These are phyloP conservation scores for Calonectria pteridis DNA, from an alignment of 2,329 filamentous ascomycete genomes.

Conservation along the genomic window DNA sequence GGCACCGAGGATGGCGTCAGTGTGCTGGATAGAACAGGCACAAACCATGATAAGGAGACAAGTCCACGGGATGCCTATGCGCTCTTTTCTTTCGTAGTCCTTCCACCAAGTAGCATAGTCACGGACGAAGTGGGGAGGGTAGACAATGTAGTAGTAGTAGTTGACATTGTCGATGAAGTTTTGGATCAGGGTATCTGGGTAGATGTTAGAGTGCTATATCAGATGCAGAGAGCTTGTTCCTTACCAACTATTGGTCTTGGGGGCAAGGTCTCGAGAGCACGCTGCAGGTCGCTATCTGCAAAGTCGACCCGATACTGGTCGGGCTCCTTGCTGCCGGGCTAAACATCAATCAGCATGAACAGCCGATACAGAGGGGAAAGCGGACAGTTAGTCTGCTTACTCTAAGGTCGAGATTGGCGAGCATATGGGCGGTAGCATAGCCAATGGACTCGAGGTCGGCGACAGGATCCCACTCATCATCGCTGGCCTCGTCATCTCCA, in stretches of 20 bases:
- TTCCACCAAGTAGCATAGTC: slow-evolving; percentile 54
- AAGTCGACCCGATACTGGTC: slow-evolving; percentile 24
- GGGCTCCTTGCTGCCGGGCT: slow-evolving; percentile 26
- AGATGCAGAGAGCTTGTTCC: background rate
- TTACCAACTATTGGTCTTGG: slow-evolving; percentile 49
- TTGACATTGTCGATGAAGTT: slow-evolving; percentile 55
- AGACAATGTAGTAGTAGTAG: slow-evolving; percentile 55
- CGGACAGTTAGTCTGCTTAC: slow-evolving; percentile 31
- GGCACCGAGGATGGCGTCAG: slow-evolving; percentile 45
- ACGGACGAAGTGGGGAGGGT: slow-evolving; percentile 50
- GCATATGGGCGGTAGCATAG: slow-evolving; percentile 50
- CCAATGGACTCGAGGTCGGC: slow-evolving; percentile 49
- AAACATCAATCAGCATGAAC: slow-evolving; percentile 2
- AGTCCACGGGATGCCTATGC: slow-evolving; percentile 53
- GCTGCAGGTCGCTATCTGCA: slow-evolving; percentile 47
- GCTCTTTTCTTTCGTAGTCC: slow-evolving; percentile 42
- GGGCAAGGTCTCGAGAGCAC: slow-evolving; percentile 49
- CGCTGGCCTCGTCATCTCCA: slow-evolving; percentile 35
- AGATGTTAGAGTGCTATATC: background rate
- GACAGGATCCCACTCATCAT: slow-evolving; percentile 7
- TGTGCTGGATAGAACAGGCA: slow-evolving; percentile 53
- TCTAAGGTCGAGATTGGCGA: slow-evolving; percentile 45
- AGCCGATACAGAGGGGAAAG: background rate
- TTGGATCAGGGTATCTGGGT: slow-evolving; percentile 51
- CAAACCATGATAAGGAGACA: slow-evolving; percentile 54